Base-by-base conservation (phyloP, 1,284 basidiomycete species). In the Fomitopsis pinicola region DNA sequence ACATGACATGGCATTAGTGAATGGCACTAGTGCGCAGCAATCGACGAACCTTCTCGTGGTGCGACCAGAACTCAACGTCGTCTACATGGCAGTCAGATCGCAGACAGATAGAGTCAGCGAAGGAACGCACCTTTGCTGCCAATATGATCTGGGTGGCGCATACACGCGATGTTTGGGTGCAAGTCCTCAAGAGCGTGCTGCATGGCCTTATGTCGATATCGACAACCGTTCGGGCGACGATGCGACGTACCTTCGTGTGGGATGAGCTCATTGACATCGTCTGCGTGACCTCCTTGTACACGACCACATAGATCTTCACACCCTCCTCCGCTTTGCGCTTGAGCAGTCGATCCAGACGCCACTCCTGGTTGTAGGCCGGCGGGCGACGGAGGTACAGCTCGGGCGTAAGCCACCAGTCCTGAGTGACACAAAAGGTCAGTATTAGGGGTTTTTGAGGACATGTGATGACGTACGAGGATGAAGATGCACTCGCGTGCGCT, bases 381-480 rank as follows among this genome's bases (percentile, higher is more conserved):
- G 96, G 96, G 17, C 96, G 89, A 55, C 95, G 88, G 28, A 97
- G 87, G 75, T 94, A 95, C 4, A 97, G 78, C 72, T 97, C 95
- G 1, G 95, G 95, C 0, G 91, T 91, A 61, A 97, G 83, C 95
- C 90, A 93, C 91, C 94, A 96, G 69, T 95, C 94, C 82, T 89
- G 63, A 7, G 35, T 44, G 8, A 50, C 19, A 45, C 48, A 35
- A 42, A 6, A 14, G 22, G 5, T n/a, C 53, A 35, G 52, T 22
- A 22, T 22, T 22, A 42, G 22, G 14, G 1, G 2, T n/a, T 19
- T 22, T 22, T 22, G 22, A 22, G 22, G 22, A 22, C 22, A 22
- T 22, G 22, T 22, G 22, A 22, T 22, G 22, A 53, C 78, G 19
- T 64, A 88, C 88, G 64, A 88, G 63, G 62, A 91, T 91, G 75